Base-by-base conservation (phyloP, 2,329 filamentous ascomycete genomes). In the Pseudofabraea citricarpa region DNA sequence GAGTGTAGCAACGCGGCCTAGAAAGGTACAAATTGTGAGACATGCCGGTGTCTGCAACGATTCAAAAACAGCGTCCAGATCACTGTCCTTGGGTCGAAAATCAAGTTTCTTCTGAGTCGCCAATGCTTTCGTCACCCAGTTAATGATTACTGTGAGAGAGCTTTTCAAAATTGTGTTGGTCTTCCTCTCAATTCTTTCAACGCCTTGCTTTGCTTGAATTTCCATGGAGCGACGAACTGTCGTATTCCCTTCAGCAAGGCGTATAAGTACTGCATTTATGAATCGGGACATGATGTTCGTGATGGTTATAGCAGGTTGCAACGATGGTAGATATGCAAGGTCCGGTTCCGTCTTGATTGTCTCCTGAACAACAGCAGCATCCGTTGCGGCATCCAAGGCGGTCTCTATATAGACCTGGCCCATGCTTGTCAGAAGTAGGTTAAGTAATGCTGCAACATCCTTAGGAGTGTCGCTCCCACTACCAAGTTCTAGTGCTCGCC, bases 251-350 rank as follows among this genome's bases (percentile, higher is more conserved):
- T 91, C 83, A 18, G 91, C 90, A 7, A 98, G 78, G 9, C 90
- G 89, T 52, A 97, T 85, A 18, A 98, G 80, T 13, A 97, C 88
- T 4, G 90, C 90, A 46, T 85, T 83, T 54, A 95, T 90, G 56
- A 93, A 95, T 49, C 89, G 88, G 55, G 91, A 84, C 81, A 97
- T 94, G 55, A 98, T 79, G 61, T 91, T 90, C 7, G 93, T 85
- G 50, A 96, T 91, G 42, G 83, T 90, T 42, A 95, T 88, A 7
- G 89, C 87, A 2, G 86, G 81, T 24, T 87, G 84, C 27, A 97
- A 75, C 8, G 81, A 81, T 6, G 83, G 79, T 29, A 98, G 75
- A 63, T 95, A 96, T 2, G 77, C 76, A 40, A 97, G 75, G 62
- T 98, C 91, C 0, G 93, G 93, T 60, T 96, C 91, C 12, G 74